Percentiles rank a stretch among this genome's conserved stretches.
phyloP scores from a whole-genome alignment of 495 filamentous ascomycete genomes.

The Wilcoxina mikolae region DNA sequence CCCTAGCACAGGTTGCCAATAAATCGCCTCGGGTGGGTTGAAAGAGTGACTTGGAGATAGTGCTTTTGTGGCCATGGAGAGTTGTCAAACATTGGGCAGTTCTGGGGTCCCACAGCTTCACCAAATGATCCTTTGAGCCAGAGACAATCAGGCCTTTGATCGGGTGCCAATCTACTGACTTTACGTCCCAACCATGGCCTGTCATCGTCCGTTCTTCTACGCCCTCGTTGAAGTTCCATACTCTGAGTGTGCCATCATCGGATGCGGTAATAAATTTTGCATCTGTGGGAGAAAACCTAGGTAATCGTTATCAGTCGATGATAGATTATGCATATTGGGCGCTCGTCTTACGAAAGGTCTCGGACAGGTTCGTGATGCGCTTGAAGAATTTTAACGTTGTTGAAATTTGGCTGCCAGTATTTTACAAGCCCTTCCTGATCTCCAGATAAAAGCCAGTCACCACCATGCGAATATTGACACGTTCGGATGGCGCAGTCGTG shows the following conservation, averaged over 20 bases:
- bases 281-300: conserved; percentile 72
- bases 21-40: conserved; percentile 68
- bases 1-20: conserved; percentile 79
- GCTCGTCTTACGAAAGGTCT: conserved; percentile 47
- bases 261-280: conserved; percentile 90
- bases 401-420: conserved; percentile 99
- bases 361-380: conserved; percentile 80
- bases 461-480: conserved; percentile 75
- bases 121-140: conserved; percentile 89
- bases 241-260: conserved; percentile 82
- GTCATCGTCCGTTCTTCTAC: conserved; percentile 63
- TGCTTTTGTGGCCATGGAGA: conserved; percentile 94
- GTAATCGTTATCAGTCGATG: background rate
- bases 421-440: conserved; percentile 92
- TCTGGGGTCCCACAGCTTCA: conserved; percentile 95
- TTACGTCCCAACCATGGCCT: conserved; percentile 93
- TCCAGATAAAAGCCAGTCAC: conserved; percentile 91
- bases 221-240: conserved; percentile 89
- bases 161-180: conserved; percentile 93
- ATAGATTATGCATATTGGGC: background rate
- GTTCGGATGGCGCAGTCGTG: conserved; percentile 88
- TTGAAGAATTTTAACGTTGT: conserved; percentile 89
- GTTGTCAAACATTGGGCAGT: conserved; percentile 81
- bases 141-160: conserved; percentile 88
- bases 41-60: conserved; percentile 76